Percentiles rank a stretch among this genome's conserved stretches.
phyloP scores from a whole-genome alignment of 306 rosid genomes.

The Prunus mume region DNA sequence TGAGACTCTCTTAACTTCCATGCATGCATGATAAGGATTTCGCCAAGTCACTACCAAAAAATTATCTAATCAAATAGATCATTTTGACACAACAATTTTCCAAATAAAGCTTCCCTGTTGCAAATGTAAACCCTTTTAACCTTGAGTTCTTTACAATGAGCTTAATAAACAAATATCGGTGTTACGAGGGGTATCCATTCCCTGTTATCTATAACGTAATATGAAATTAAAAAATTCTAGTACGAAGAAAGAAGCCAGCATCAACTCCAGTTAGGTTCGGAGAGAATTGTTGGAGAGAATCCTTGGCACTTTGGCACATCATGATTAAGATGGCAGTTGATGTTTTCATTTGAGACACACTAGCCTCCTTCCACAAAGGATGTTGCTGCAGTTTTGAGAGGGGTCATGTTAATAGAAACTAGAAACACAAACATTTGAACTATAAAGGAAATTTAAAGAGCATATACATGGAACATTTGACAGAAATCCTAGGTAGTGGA shows the following conservation, averaged over 20 bases:
- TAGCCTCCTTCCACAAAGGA: slow-evolving; percentile 49
- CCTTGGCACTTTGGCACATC: neutral
- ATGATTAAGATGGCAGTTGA: neutral
- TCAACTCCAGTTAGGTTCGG: neutral
- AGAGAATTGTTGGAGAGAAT: slow-evolving; percentile 1
- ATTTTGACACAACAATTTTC: neutral
- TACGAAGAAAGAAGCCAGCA: neutral
- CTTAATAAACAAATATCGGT: slow-evolving; percentile 17
- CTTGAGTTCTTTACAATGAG: slow-evolving; percentile 32
- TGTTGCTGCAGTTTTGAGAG: slow-evolving; percentile 49
- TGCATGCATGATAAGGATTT: neutral
- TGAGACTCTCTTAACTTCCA: too few relatives aligned
- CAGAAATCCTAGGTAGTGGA: neutral
- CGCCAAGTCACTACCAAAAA: neutral
- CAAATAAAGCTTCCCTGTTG: neutral
- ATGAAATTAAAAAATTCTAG: neutral
- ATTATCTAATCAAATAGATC: too few relatives aligned
- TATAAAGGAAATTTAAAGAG: neutral
- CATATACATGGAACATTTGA: neutral
- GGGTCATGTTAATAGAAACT: neutral
- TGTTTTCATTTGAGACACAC: slow-evolving; percentile 48
- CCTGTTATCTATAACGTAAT: neutral
- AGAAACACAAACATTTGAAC: neutral
- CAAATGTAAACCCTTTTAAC: slow-evolving; percentile 6
- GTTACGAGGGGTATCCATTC: neutral